These are phyloP conservation scores for Botrytis paeoniae DNA, from an alignment of 2,329 filamentous ascomycete species.

Conservation along the genomic window DNA sequence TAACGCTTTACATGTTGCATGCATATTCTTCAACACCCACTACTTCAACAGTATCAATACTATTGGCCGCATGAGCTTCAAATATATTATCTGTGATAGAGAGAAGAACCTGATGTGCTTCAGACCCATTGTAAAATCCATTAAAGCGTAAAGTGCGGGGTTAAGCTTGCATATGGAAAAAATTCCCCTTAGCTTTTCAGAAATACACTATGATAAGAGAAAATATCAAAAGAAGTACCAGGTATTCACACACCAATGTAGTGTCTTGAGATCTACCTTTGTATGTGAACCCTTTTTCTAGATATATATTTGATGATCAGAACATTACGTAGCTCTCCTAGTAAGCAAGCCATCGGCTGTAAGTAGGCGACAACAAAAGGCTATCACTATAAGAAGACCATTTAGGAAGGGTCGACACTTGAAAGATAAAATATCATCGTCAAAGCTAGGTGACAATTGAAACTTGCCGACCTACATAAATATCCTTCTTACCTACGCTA, in stretches of 20 bases:
- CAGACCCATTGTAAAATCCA: not conserved
- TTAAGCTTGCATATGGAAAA: not conserved
- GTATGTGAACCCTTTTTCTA: not conserved
- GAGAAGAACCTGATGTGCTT: not conserved
- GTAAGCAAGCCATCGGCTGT: not conserved
- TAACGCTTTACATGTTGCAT: not conserved
- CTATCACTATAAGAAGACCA: not conserved
- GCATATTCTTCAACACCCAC: not conserved
- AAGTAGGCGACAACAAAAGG: not conserved
- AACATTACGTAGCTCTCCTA: not conserved
- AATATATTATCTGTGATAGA: not conserved
- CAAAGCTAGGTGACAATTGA: not conserved
- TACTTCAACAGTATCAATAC: not conserved
- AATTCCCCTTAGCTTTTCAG: not conserved
- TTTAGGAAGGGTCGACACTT: constrained; percentile 6
- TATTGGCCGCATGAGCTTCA: not conserved
- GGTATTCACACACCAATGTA: not conserved
- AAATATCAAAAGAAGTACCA: not conserved
- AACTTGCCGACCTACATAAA: not conserved
- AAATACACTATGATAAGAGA: not conserved
- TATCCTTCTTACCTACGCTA: not conserved
- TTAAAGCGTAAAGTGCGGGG: not conserved
- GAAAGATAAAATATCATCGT: not conserved
- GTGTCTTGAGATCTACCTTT: not conserved
- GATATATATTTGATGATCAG: not conserved